phyloP scores from a whole-genome alignment of 2,329 filamentous ascomycete genomes.

The Exserohilum rostratum region DNA sequence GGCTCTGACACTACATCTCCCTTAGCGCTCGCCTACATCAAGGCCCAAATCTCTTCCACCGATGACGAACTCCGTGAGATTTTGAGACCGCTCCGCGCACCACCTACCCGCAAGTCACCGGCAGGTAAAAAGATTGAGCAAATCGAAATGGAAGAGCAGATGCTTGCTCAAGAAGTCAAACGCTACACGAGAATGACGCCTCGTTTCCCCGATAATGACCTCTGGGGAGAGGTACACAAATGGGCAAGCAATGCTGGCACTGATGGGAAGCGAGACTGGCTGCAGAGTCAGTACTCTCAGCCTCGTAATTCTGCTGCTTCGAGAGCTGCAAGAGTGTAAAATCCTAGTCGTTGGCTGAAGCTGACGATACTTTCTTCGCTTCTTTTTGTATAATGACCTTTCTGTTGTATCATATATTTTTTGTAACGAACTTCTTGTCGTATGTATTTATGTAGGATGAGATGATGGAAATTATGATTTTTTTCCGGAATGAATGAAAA shows the following conservation, averaged over 20 bases:
- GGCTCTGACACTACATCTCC: slow-evolving; percentile 42
- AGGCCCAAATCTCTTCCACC: slow-evolving; percentile 79
- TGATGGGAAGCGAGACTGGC: neutral
- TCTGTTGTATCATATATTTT: neutral
- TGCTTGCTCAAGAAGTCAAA: neutral
- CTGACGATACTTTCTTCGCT: neutral
- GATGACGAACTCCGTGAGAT: slow-evolving; percentile 78
- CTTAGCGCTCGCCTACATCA: slow-evolving; percentile 67
- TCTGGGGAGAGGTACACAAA: neutral
- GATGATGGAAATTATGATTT: too few species aligned
- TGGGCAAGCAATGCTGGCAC: neutral
- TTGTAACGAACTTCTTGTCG: too few species aligned
- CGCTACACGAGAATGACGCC: neutral
- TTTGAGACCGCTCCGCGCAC: slow-evolving; percentile 57
- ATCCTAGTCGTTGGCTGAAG: neutral
- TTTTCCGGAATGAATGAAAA: too few species aligned
- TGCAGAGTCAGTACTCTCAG: neutral
- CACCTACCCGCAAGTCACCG: neutral
- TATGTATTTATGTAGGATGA: too few species aligned
- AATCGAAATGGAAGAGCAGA: neutral
- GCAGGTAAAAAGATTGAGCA: neutral
- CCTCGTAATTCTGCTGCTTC: neutral
- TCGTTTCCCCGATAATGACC: neutral
- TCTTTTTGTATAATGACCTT: neutral
- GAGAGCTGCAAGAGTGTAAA: neutral